Evolutionary conservation across 2,329 filamentous ascomycete species (phyloP), one percentile per base, ranked within the genome.

Genomic region (Diaporthe longicolla): DNA sequence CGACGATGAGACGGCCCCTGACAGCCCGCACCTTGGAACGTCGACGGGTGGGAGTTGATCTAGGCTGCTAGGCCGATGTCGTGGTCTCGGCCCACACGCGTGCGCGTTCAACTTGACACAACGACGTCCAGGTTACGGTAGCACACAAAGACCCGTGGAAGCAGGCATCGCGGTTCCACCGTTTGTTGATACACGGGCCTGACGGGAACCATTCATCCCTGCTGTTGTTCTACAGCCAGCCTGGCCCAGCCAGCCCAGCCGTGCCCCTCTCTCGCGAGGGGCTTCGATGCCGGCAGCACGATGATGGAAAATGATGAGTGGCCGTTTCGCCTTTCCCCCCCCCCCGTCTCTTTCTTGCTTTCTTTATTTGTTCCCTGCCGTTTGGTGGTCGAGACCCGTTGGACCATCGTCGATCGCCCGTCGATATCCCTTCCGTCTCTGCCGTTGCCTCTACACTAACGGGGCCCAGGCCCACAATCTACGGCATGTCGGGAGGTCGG

Each of bases 91-190:
- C 63, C 63, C 63, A 68, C 63, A 54, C 29, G 63, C 45, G 63
- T 68, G 48, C 63, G 63, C 63, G 63, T 48, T 68, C 63, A 68
- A 68, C 48, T 54, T 68, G 63, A 52, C 48, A 68, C 63, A 68
- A 54, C 63, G 63, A 54, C 63, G 48, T 68, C 63, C 54, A 54
- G 8, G 48, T 54, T 68, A 68, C 48, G 21, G 63, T 68, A 26
- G 63, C 45, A 68, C 63, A 54, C 63, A 54, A 32, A 68, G 32
- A 48, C 32, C 63, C 63, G 32, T 68, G 63, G 63, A 29, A 68
- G 63, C 63, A 68, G 63, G 63, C 63, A 54, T 26, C n/a, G 19
- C n/a, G 48, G 63, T 68, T 21, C 48, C 63, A 68, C 48, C 63
- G 48, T 68, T 26, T 37, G n/a, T 54, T 40, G 63, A 26, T 66